Conservation (phyloP, 805 yeast genomes). For the Myxozyma geophila region DNA sequence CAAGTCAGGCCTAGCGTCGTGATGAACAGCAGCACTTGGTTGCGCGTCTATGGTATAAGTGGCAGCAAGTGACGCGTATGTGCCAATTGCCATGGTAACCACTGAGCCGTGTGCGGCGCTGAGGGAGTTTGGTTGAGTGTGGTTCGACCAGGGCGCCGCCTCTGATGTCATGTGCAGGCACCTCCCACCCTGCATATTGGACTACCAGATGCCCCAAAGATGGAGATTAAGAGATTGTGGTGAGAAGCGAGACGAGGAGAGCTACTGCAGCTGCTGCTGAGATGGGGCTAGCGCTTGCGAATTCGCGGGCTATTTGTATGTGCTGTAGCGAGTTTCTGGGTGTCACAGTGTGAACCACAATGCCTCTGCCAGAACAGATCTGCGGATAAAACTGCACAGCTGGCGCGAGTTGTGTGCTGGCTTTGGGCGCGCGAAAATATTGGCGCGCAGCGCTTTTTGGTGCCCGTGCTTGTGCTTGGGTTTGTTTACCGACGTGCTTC, state of each 20-base stretch:
- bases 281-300: too few species aligned
- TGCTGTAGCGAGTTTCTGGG: too few species aligned
- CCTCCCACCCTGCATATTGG: neutral
- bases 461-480: neutral
- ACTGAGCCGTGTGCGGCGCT: constrained; percentile 7
- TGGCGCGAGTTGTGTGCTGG: too few species aligned
- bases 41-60: neutral
- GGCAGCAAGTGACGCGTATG: neutral
- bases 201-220: too few species aligned
- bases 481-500: neutral
- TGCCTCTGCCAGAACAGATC: too few species aligned
- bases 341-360: too few species aligned
- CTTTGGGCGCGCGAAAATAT: too few species aligned
- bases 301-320: too few species aligned
- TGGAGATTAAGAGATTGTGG: too few species aligned
- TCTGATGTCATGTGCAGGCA: constrained; percentile 10
- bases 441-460: neutral
- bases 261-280: too few species aligned
- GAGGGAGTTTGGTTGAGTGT: neutral
- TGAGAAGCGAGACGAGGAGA: too few species aligned
- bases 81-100: constrained; percentile 14
- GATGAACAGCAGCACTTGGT: neutral
- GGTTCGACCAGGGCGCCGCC: constrained; percentile 1
- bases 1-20: constrained; percentile 1
- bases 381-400: too few species aligned